These are phyloP conservation scores for Xylariaceae sp. DNA, from an alignment of 2,329 filamentous ascomycete species.

Conservation along the genomic window DNA sequence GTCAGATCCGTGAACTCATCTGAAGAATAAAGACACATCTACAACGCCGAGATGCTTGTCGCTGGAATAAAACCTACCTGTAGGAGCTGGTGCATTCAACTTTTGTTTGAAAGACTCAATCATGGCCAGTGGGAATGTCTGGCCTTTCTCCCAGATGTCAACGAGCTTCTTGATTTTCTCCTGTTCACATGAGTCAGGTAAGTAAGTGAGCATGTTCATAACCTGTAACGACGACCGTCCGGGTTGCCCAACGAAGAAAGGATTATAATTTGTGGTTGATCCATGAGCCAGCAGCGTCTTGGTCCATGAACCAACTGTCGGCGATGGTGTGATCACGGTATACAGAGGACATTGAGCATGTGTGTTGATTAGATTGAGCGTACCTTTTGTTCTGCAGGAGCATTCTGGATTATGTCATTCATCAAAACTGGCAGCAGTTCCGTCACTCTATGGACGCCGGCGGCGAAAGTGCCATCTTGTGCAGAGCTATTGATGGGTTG, in stretches of 20 bases:
- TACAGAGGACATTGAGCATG: conserved; percentile 4
- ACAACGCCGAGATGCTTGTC: not conserved
- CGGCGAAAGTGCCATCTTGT: conserved; percentile 87
- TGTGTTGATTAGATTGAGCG: conserved; percentile 44
- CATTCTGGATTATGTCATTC: conserved; percentile 87
- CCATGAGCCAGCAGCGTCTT: conserved; percentile 8
- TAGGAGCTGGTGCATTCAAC: conserved; percentile 56
- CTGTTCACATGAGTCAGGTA: conserved; percentile 56
- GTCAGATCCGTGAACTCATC: conserved; percentile 35
- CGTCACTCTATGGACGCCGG: conserved; percentile 93
- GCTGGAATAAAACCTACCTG: conserved; percentile 54
- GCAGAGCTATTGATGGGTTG: conserved; percentile 78
- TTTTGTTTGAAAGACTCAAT: conserved; percentile 80
- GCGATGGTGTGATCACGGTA: conserved; percentile 29
- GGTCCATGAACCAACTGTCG: conserved; percentile 1
- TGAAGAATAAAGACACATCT: not conserved
- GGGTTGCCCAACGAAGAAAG: conserved; percentile 7
- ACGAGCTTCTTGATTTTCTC: conserved; percentile 94
- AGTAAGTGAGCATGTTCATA: conserved; percentile 34
- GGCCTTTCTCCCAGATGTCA: conserved; percentile 96
- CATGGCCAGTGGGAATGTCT: conserved; percentile 80
- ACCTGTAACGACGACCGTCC: conserved; percentile 6
- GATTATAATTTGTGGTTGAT: conserved; percentile 7
- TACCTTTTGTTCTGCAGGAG: conserved; percentile 96
- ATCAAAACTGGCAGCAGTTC: conserved; percentile 91